These are phyloP conservation scores for Tricholoma matsutake DNA, from an alignment of 768 basidiomycete genomes.

Conservation along the genomic window DNA sequence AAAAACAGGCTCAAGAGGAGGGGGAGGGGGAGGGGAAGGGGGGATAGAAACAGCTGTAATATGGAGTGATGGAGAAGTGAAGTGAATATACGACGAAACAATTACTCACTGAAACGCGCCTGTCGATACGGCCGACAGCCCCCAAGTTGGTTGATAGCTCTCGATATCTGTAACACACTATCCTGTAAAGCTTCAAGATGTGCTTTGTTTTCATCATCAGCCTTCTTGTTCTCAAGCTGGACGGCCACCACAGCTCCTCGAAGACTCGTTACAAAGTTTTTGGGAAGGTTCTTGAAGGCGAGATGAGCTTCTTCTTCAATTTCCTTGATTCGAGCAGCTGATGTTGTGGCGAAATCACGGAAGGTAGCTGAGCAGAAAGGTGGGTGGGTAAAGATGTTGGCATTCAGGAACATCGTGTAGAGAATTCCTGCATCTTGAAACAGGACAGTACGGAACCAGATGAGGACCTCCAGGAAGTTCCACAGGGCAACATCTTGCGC, in stretches of 20 bases:
- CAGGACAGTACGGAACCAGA: constrained; percentile 24
- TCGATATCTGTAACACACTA: not conserved
- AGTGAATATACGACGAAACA: not conserved
- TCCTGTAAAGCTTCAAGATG: not conserved
- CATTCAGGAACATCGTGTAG: constrained; percentile 18
- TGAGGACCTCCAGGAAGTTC: constrained; percentile 23
- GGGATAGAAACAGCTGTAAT: not conserved
- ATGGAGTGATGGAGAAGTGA: not conserved
- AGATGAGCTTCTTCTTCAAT: too few relatives aligned
- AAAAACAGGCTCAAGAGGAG: not conserved
- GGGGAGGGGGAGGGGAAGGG: not conserved
- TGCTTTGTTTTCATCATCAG: not conserved
- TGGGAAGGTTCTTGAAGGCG: not conserved
- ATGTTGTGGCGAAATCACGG: not conserved
- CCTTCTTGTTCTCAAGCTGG: not conserved
- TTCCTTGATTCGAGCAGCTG: not conserved
- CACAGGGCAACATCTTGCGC: constrained; percentile 16
- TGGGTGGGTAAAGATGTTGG: constrained; percentile 14
- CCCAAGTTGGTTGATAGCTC: not conserved
- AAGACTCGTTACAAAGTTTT: not conserved
- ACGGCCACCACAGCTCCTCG: not conserved
- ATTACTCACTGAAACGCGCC: not conserved
- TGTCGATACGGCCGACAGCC: not conserved
- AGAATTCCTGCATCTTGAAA: constrained; percentile 35
- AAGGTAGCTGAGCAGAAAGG: not conserved